Evolutionary conservation across 1,284 basidiomycete genomes (phyloP), one percentile per base, ranked within the genome.

Genomic region (Wolfiporia cocos): DNA sequence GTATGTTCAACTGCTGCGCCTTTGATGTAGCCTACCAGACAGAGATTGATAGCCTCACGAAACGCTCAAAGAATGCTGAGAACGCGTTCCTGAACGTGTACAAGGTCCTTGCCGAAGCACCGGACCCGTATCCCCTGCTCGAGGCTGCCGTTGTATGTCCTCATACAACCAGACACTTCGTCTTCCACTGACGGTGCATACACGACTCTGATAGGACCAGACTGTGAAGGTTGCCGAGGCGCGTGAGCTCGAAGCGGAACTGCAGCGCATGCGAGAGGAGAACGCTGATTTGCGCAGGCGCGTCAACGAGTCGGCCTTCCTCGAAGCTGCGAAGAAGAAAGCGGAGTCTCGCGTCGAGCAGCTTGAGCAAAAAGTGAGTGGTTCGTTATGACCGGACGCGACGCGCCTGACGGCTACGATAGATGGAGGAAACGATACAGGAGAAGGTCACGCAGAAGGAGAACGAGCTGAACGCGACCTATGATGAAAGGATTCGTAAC

Each of bases 41-140:
- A 5, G 95, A 98, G 66, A 98, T 99, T 48, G 95, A 99, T 67
- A 85, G 71, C 53, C 78, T 99, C 46, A 98, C 93, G 0, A 90
- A 91, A 51, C 83, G 95, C 5, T 89, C 86, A 23, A 97, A 96
- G 60, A 66, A 76, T 14, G 86, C 93, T 1, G 95, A 98, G 69
- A 94, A 88, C 55, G 89, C 92, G 0, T 96, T 99, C 64, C 70
- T 97, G 23, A 89, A 85, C 53, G 83, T 94, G 11, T 96, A 96
- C 73, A 96, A 96, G 62, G 79, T 94, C 17, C 65, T 99, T 3
- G 89, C 91, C 0, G 92, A 95, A 57, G 93, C 91, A 5, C 93
- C 94, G 0, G 95, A 99, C 64, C 96, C 95, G 14, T 96, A 93
- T 59, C 95, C 95, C 4, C 71, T 98, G 4, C 79, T 99, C 12